Percentiles rank a stretch among this genome's conserved stretches.
Conservation (phyloP, 2,329 filamentous ascomycete genomes). For the Emericellopsis cladophorae region DNA sequence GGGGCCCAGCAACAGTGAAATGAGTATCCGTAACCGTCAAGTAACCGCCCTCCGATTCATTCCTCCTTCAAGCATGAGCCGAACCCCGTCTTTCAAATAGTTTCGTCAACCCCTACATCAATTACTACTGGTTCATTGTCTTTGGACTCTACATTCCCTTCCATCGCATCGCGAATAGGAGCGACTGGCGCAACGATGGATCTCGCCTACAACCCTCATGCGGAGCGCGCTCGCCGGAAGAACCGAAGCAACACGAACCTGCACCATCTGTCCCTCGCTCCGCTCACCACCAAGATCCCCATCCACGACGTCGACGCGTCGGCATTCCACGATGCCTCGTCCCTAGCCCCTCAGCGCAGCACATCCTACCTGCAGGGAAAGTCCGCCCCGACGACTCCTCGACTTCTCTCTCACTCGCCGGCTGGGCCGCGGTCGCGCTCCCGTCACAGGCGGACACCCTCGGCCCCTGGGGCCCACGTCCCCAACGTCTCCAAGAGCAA, state of each 20-base stretch:
- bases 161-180: no score
- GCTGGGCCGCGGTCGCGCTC: constrained; percentile 34
- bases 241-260: constrained; percentile 46
- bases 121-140: no score
- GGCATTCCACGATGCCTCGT: constrained; percentile 3
- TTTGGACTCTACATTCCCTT: background rate
- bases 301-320: constrained; percentile 21
- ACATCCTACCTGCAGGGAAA: constrained; percentile 47
- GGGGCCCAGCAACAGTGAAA: no score
- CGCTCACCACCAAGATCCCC: constrained; percentile 48
- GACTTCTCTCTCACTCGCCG: constrained; percentile 46
- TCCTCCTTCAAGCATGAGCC: no score
- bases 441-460: constrained; percentile 27
- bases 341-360: constrained; percentile 9
- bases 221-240: constrained; percentile 42
- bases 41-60: no score
- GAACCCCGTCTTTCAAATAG: no score
- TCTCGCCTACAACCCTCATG: constrained; percentile 46
- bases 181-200: constrained; percentile 30
- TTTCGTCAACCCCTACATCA: background rate
- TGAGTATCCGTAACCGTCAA: no score
- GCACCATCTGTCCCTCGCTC: constrained; percentile 49
- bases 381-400: constrained; percentile 52
- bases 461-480: constrained; percentile 22
- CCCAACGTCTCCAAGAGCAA: constrained; percentile 51